These are phyloP conservation scores for Simmondsia chinensis DNA, from an alignment of 148 eudicot species.

Conservation along the genomic window DNA sequence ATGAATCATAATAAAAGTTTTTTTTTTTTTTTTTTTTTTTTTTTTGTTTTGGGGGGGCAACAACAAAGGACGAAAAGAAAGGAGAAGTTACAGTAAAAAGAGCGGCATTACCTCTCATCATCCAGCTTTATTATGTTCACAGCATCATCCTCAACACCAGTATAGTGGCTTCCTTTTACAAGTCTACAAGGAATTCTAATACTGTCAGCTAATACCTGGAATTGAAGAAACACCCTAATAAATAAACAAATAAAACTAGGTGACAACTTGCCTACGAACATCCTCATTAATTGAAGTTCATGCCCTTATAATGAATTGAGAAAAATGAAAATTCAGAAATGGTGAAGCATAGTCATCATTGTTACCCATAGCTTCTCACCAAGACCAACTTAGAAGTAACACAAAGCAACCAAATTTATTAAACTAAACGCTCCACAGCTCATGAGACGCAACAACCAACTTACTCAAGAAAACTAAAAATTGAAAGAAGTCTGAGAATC, in stretches of 20 bases:
- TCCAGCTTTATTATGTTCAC: constrained; percentile 76
- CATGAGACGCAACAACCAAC: no score
- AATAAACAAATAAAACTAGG: neutral
- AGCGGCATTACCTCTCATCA: constrained; percentile 53
- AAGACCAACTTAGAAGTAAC: no score
- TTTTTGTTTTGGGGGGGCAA: no score
- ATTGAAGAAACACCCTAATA: constrained; percentile 9
- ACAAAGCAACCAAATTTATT: no score
- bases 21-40: no score
- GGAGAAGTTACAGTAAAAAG: neutral
- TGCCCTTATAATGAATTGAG: neutral
- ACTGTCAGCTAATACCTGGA: constrained; percentile 84
- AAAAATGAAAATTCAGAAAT: neutral
- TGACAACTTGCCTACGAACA: neutral
- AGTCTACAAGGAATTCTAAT: constrained; percentile 89
- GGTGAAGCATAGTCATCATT: neutral
- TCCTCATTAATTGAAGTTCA: neutral
- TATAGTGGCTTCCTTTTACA: constrained; percentile 92
- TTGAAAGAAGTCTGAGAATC: no score
- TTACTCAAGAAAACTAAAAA: no score
- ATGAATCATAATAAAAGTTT: no score
- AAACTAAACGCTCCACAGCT: no score
- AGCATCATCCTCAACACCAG: constrained; percentile 94
- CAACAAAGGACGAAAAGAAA: no score
- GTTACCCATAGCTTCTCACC: no score